These are phyloP conservation scores for Oryza longistaminata DNA, from an alignment of 176 grass and related monocot species.

Conservation along the genomic window DNA sequence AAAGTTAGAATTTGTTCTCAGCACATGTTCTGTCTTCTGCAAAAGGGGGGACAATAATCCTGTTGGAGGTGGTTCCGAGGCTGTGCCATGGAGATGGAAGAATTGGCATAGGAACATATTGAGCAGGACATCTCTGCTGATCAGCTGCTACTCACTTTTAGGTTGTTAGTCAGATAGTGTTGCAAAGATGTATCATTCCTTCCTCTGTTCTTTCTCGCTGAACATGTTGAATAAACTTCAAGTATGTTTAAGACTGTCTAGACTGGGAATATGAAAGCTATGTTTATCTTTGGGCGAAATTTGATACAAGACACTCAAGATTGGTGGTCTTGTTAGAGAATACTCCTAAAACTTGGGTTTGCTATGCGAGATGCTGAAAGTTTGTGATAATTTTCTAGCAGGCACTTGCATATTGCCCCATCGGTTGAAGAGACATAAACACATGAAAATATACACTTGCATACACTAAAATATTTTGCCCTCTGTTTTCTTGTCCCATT, in stretches of 20 bases:
- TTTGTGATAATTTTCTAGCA: no score
- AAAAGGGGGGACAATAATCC: neutral
- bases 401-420: no score
- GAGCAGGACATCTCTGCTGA: no score
- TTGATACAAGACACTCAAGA: no score
- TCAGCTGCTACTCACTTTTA: slow-evolving; percentile 1
- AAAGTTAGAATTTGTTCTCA: neutral
- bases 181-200: neutral
- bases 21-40: neutral
- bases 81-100: neutral
- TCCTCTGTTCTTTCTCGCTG: neutral
- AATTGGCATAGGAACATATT: neutral
- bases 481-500: no score
- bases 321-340: no score
- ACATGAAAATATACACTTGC: no score
- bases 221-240: neutral
- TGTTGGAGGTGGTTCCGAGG: neutral
- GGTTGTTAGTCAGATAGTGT: slow-evolving; percentile 9
- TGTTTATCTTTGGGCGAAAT: neutral
- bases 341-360: no score
- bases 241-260: neutral
- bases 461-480: no score
- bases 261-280: neutral
- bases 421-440: no score
- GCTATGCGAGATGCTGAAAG: no score